phyloP scores from a whole-genome alignment of 2,329 filamentous ascomycete species.

The Xylariaceae sp. region DNA sequence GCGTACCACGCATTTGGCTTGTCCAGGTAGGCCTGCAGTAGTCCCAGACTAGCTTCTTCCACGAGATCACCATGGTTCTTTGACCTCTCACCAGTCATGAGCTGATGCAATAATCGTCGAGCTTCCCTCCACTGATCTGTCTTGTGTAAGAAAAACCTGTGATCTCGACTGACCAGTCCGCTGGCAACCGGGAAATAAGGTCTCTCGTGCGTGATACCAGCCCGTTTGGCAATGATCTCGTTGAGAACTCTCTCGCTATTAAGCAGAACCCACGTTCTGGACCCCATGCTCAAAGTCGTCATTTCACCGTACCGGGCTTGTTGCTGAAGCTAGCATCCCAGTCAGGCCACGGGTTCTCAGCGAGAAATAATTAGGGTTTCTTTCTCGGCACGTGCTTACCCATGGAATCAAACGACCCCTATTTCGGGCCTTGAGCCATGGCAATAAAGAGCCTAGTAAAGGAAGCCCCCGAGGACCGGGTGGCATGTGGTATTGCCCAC shows the following conservation, averaged over 20 bases:
- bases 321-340: background rate
- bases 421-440: slow-evolving; percentile 18
- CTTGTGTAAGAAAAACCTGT: slow-evolving; percentile 44
- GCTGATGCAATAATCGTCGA: slow-evolving; percentile 48
- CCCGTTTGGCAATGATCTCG: slow-evolving; percentile 47
- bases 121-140: slow-evolving; percentile 45
- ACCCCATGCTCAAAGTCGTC: slow-evolving; percentile 39
- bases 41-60: slow-evolving; percentile 46
- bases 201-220: slow-evolving; percentile 44
- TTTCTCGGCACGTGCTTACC: too few relatives aligned
- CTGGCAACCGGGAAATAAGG: slow-evolving; percentile 45
- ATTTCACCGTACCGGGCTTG: slow-evolving; percentile 37
- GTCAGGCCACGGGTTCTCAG: background rate
- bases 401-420: background rate
- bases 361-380: background rate
- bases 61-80: slow-evolving; percentile 44
- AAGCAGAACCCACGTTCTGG: slow-evolving; percentile 51
- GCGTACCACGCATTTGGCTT: slow-evolving; percentile 46
- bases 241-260: slow-evolving; percentile 49
- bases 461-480: slow-evolving; percentile 17
- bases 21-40: slow-evolving; percentile 45
- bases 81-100: slow-evolving; percentile 43
- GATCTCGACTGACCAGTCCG: slow-evolving; percentile 44
- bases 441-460: slow-evolving; percentile 20
- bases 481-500: slow-evolving; percentile 17